Evolutionary conservation across 2,329 filamentous ascomycete species (phyloP).

Genomic region (Penicillium sclerotiorum): DNA sequence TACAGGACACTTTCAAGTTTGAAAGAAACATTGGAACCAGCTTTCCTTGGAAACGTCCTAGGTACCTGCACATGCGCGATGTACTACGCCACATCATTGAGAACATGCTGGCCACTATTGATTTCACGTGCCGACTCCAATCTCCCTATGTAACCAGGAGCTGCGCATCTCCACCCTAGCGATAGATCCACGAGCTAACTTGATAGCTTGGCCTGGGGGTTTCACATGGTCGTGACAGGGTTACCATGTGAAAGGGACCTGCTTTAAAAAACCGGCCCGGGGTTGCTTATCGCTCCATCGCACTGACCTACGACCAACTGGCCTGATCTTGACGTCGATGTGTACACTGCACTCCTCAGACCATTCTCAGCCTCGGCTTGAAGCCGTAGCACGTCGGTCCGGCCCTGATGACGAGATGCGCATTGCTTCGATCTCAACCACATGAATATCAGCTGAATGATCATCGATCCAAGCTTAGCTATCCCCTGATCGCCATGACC

Average conservation of each 20-base stretch:
- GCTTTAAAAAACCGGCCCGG: too few relatives aligned
- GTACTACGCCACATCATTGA: too few relatives aligned
- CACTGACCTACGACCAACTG: too few relatives aligned
- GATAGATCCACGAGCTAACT: slow-evolving; percentile 13
- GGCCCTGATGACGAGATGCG: background rate
- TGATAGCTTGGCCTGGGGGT: slow-evolving; percentile 3
- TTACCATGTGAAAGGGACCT: slow-evolving; percentile 2
- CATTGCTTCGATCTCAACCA: background rate
- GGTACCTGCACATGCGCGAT: too few relatives aligned
- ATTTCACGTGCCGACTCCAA: slow-evolving; percentile 18
- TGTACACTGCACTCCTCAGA: too few relatives aligned
- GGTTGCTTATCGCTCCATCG: slow-evolving; percentile 9
- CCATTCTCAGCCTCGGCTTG: slow-evolving; percentile 7
- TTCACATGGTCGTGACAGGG: background rate
- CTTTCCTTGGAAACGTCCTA: too few relatives aligned
- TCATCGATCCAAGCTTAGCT: too few relatives aligned
- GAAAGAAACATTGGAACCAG: too few relatives aligned
- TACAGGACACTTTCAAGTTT: too few relatives aligned
- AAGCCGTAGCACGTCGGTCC: background rate
- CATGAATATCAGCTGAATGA: too few relatives aligned
- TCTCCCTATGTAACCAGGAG: background rate
- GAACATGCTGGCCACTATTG: slow-evolving; percentile 12
- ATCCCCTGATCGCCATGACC: slow-evolving; percentile 9
- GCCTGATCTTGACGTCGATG: background rate
- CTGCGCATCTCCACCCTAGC: background rate